Base-by-base conservation (phyloP, 2,329 filamentous ascomycete genomes). In the Drechslerella stenobrocha region DNA sequence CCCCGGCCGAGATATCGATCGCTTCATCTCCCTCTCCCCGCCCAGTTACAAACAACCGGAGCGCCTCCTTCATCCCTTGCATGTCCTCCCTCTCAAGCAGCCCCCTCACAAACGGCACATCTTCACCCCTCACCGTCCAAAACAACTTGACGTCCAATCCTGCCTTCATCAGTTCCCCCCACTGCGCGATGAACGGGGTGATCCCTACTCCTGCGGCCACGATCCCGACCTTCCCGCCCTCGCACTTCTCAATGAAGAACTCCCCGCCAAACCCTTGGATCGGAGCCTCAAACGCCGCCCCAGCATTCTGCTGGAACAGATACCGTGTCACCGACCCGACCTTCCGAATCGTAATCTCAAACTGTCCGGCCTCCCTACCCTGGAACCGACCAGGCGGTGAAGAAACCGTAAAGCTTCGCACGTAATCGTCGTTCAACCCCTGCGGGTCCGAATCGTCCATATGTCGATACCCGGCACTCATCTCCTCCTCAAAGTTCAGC, bases 351-450 rank as follows among this genome's bases (percentile, higher is more conserved):
- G 88, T 92, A 69, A 95, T 86, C 71, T 91, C 85, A 58, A 93
- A 81, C 72, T 85, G 80, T 5, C 44, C 58, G 28, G 64, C 35
- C 32, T 79, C 73, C 58, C 76, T 65, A 51, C 76, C 66, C 37
- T 75, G 70, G 40, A 72, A 58, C 71, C 75, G 47, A 70, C 75
- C 52, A 64, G 85, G 83, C 0, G 78, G 76, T 1, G 82, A 88
- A 1, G 87, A 88, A 0, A 95, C 81, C 1, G 90, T 95, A 73
- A 95, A 95, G 0, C 89, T 95, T 24, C 90, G 80, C 2, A 93
- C 79, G 69, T 84, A 91, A 74, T 96, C 89, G 74, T 95, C 90
- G 72, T 95, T 96, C 13, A 95, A 75, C 71, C 84, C 88, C 70
- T 81, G 81, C 3, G 90, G 90, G 71, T 95, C 89, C 60, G 87